Conservation (phyloP, 495 filamentous ascomycete genomes). For the Podospora pseudocomata region DNA sequence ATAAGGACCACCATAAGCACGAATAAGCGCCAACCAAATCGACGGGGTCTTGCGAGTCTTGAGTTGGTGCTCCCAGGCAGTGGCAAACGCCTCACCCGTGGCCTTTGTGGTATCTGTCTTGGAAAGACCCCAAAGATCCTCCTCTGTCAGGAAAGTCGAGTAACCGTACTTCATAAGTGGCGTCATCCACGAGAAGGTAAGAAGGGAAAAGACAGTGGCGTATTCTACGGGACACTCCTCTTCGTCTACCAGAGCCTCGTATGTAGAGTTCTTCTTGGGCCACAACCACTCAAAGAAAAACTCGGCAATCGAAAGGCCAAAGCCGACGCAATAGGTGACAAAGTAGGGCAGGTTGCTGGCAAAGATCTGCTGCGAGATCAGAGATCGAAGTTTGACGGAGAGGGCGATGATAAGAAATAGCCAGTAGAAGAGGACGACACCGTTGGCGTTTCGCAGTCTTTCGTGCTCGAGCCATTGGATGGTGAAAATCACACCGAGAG, state of each 20-base stretch:
- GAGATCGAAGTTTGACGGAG: slow-evolving; percentile 81
- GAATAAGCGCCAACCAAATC: slow-evolving; percentile 88
- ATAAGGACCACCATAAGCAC: slow-evolving; percentile 81
- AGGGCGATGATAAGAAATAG: slow-evolving; percentile 78
- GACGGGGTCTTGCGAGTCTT: slow-evolving; percentile 67
- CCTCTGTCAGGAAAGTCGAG: slow-evolving; percentile 85
- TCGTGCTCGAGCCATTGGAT: slow-evolving; percentile 92
- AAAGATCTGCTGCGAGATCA: slow-evolving; percentile 73
- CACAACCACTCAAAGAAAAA: slow-evolving; percentile 87
- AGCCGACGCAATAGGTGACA: slow-evolving; percentile 66
- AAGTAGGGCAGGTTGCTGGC: slow-evolving; percentile 68
- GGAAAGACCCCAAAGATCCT: slow-evolving; percentile 93
- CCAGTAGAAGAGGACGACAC: slow-evolving; percentile 96
- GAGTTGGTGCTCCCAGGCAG: slow-evolving; percentile 74
- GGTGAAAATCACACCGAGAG: slow-evolving; percentile 72
- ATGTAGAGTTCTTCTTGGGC: slow-evolving; percentile 79
- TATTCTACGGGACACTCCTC: slow-evolving; percentile 94
- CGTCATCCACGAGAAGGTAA: slow-evolving; percentile 99
- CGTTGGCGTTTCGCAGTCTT: slow-evolving; percentile 83
- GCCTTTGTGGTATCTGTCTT: slow-evolving; percentile 70
- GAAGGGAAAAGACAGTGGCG: slow-evolving; percentile 86
- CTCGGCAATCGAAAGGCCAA: slow-evolving; percentile 68
- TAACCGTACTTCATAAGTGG: slow-evolving; percentile 96
- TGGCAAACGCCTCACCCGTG: slow-evolving; percentile 63
- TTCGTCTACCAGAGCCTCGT: slow-evolving; percentile 75